Conservation (phyloP, 2,329 filamentous ascomycete species). For the Calonectria pseudoreteaudii region DNA sequence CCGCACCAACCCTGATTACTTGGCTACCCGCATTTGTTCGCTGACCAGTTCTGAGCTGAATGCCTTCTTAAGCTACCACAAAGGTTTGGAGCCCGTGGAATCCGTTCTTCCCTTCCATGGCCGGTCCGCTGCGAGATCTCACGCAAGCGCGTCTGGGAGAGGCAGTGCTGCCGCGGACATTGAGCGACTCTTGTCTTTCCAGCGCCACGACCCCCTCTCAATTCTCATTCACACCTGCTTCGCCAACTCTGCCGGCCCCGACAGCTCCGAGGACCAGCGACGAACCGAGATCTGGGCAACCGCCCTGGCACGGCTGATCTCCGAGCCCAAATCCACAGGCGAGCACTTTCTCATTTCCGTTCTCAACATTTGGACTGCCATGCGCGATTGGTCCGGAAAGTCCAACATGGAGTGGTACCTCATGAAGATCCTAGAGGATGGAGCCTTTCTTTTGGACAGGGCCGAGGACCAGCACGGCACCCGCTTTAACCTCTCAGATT, state of each 20-base stretch:
- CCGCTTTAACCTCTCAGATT: constrained; percentile 77
- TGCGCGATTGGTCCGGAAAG: constrained; percentile 90
- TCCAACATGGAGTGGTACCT: constrained; percentile 93
- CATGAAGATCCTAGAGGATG: constrained; percentile 93
- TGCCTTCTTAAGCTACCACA: constrained; percentile 81
- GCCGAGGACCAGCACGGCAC: constrained; percentile 82
- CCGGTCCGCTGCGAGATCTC: constrained; percentile 59
- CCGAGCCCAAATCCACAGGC: constrained; percentile 78
- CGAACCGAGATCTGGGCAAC: constrained; percentile 90
- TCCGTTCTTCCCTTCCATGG: constrained; percentile 81
- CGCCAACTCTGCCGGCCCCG: constrained; percentile 84
- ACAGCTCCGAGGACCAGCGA: constrained; percentile 83
- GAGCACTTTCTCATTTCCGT: constrained; percentile 87
- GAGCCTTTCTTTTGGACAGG: constrained; percentile 89
- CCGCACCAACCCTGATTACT: constrained; percentile 86
- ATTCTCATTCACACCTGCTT: constrained; percentile 90
- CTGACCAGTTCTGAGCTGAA: constrained; percentile 82
- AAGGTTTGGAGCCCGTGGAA: constrained; percentile 83
- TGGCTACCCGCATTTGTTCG: constrained; percentile 83
- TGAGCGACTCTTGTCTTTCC: constrained; percentile 87
- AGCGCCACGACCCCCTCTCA: constrained; percentile 87
- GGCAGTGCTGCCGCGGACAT: constrained; percentile 70
- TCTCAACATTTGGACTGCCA: constrained; percentile 86
- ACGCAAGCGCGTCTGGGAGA: constrained; percentile 58
- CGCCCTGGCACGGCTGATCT: constrained; percentile 85